Conservation (phyloP, 257 asterid genomes). For the Forsythia viridissima region DNA sequence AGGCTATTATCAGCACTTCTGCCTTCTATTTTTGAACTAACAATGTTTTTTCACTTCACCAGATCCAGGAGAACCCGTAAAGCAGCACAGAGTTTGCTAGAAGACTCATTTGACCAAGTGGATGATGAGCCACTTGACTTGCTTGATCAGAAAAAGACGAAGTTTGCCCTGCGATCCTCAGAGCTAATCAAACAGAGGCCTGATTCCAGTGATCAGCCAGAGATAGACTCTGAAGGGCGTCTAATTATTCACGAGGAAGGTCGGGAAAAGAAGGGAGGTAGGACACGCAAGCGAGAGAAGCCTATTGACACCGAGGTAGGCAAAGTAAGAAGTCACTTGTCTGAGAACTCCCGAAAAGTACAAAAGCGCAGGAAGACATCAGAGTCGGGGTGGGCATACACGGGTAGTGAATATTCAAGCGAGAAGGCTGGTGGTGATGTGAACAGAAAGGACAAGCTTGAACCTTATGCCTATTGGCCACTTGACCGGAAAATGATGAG, state of each 20-base stretch:
- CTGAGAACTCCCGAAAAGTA: constrained; percentile 46
- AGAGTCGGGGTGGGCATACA: constrained; percentile 84
- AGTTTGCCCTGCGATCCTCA: constrained; percentile 81
- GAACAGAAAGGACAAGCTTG: constrained; percentile 84
- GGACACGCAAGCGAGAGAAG: constrained; percentile 15
- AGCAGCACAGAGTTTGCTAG: constrained; percentile 73
- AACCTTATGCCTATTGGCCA: constrained; percentile 98
- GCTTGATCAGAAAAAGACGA: constrained; percentile 70
- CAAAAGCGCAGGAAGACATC: constrained; percentile 66
- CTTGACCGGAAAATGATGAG: constrained; percentile 99
- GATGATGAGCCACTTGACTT: constrained; percentile 94
- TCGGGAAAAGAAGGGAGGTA: constrained; percentile 39
- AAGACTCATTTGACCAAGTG: constrained; percentile 72
- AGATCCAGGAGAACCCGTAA: constrained; percentile 66
- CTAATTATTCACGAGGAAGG: constrained; percentile 62
- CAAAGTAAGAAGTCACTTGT: constrained; percentile 49
- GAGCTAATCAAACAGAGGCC: constrained; percentile 39
- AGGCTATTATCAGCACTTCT: background rate
- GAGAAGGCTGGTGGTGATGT: constrained; percentile 91
- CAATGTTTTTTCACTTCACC: constrained; percentile 6
- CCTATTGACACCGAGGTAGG: constrained; percentile 42
- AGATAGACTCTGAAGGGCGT: constrained; percentile 82
- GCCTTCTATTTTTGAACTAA: background rate
- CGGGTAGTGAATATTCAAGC: constrained; percentile 86
- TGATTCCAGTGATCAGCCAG: constrained; percentile 80